Percentiles rank a stretch among this genome's conserved stretches.
Evolutionary conservation across 2,329 filamentous ascomycete genomes (phyloP).

Genomic region (Fusarium torreyae): DNA sequence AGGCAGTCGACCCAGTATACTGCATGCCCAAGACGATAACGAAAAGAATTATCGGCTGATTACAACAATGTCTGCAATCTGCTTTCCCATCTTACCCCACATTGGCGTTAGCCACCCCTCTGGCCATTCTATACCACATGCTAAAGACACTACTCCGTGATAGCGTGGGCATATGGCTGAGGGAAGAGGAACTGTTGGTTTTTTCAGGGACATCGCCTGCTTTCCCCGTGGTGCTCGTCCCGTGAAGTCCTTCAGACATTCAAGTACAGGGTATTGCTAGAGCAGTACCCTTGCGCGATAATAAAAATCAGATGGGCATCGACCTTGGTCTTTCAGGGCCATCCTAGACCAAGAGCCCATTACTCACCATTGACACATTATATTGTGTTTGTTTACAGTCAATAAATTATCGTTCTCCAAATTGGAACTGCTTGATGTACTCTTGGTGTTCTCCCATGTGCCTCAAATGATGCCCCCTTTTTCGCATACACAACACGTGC

Average conservation of each 20-base stretch:
- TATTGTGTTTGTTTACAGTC: not conserved
- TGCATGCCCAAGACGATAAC: conserved; percentile 81
- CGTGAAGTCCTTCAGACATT: conserved; percentile 51
- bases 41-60: conserved; percentile 68
- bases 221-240: conserved; percentile 45
- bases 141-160: conserved; percentile 63
- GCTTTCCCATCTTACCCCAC: not conserved
- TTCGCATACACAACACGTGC: not conserved
- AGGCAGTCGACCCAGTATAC: conserved; percentile 89
- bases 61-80: not conserved
- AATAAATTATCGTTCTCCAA: not conserved
- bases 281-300: not conserved
- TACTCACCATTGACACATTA: not conserved
- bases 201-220: conserved; percentile 49
- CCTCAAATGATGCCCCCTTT: not conserved
- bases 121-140: conserved; percentile 81
- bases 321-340: not conserved
- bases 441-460: not conserved
- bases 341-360: not conserved
- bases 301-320: not conserved
- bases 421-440: not conserved
- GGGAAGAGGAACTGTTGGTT: conserved; percentile 67
- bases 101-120: conserved; percentile 59
- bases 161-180: conserved; percentile 78
- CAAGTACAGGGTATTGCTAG: not conserved